Base-by-base conservation (phyloP, 495 filamentous ascomycete species). In the Baudoinia panamericana region DNA sequence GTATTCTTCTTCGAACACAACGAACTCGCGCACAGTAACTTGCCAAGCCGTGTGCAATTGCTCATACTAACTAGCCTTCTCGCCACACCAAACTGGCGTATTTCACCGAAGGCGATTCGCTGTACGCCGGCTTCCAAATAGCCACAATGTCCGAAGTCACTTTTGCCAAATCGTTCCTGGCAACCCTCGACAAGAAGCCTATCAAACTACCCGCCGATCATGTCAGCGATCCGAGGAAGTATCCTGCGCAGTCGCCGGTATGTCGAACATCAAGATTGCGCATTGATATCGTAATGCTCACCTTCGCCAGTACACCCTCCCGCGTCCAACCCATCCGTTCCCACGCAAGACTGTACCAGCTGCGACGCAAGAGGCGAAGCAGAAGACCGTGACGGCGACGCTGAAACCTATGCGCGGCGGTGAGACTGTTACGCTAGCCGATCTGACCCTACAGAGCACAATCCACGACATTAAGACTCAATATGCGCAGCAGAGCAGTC, bases 131-230 rank as follows among this genome's bases (percentile, higher is more conserved):
- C 27, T 51, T 43, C 42, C 45, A 45, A 31, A 39, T 37, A 35
- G 20, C 10, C 37, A 46, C 41, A 30, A 50, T 48, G 37, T 37
- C 28, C 18, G 41, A 45, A 40, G 39, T 33, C 48, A 13, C 33
- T 22, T 97, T 93, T 59, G 73, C 83, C 44, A 86, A 82, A 59
- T 65, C 73, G 33, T 93, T 88, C 64, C 78, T 97, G 49, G 65
- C 79, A 15, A 67, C 71, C 15, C 72, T 95, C 35, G 84, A 88
- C 64, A 68, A 73, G 24, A 73, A 76, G 42, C 80, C 82, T 7
- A 58, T 76, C 52, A 88, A 85, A 62, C 70, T 94, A 35, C 70
- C 75, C 9, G 63, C 79, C 45, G 85, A 94, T 61, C 77, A 94
- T 74, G 75, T 88, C 63, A 77, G 82, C 57, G 82, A 94, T 54